Percentiles rank a stretch among this genome's conserved stretches.
Evolutionary conservation across 2,329 filamentous ascomycete genomes (phyloP).

Genomic region (Aspergillus piperis): DNA sequence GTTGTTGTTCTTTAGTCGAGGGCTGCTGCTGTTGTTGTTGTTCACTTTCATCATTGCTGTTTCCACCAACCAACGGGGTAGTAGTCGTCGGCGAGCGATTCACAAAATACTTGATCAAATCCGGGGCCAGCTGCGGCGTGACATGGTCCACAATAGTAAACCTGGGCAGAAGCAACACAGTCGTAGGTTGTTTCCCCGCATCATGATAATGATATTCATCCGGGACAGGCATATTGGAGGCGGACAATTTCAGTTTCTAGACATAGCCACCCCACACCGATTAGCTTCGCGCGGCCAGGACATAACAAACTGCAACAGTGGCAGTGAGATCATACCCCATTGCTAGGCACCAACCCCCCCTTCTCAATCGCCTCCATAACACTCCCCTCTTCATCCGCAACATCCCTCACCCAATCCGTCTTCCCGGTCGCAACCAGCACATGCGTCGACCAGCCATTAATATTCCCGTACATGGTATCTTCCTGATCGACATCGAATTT

Average conservation of each 20-base stretch:
- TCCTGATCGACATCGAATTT: slow-evolving; percentile 70
- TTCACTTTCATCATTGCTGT: slow-evolving; percentile 38
- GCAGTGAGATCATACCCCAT: slow-evolving; percentile 39
- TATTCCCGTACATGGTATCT: slow-evolving; percentile 78
- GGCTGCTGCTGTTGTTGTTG: slow-evolving; percentile 21
- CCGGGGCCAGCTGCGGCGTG: slow-evolving; percentile 70
- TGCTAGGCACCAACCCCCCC: slow-evolving; percentile 42
- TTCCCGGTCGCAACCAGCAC: slow-evolving; percentile 93
- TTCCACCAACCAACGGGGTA: slow-evolving; percentile 54
- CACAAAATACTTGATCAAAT: slow-evolving; percentile 71
- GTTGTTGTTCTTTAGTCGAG: slow-evolving; percentile 9
- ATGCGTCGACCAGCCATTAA: slow-evolving; percentile 88
- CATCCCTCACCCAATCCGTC: slow-evolving; percentile 88
- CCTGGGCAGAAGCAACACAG: slow-evolving; percentile 78
- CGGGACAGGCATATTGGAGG: slow-evolving; percentile 85
- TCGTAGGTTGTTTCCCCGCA: slow-evolving; percentile 67
- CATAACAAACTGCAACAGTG: not conserved
- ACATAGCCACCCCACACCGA: slow-evolving; percentile 5
- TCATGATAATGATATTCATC: slow-evolving; percentile 59
- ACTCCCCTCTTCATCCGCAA: slow-evolving; percentile 82
- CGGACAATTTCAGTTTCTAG: slow-evolving; percentile 84
- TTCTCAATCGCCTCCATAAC: slow-evolving; percentile 74
- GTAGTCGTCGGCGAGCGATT: slow-evolving; percentile 72
- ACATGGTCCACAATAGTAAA: slow-evolving; percentile 84
- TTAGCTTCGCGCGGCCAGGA: slow-evolving; percentile 4